A percentile compares a stretch with the other conserved stretches of the same genome.
These are phyloP conservation scores for Leccinum angustisporum DNA, from an alignment of 1,284 basidiomycete species.

Conservation along the genomic window DNA sequence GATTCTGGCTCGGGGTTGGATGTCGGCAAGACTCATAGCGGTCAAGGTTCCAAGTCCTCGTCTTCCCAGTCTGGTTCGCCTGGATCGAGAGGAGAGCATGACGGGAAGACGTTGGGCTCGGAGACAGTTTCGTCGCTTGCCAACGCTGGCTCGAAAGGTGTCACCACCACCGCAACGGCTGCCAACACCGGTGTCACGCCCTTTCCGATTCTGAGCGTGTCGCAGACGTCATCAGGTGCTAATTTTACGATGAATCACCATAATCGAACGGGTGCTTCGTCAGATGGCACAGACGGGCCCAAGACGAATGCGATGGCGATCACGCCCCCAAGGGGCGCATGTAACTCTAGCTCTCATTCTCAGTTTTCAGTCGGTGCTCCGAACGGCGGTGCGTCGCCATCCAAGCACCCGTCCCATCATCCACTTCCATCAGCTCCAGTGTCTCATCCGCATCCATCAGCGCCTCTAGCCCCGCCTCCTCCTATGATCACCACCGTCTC, in stretches of 20 bases:
- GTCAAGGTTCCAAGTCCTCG: neutral
- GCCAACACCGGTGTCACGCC: constrained; percentile 10
- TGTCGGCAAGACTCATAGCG: constrained; percentile 1
- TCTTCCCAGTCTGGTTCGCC: neutral
- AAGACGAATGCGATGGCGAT: constrained; percentile 9
- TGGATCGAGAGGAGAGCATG: constrained; percentile 3
- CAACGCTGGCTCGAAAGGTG: neutral
- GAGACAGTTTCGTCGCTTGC: constrained; percentile 1
- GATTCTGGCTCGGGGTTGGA: constrained; percentile 10
- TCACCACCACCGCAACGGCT: neutral
- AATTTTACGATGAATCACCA: neutral
- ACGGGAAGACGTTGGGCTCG: neutral
- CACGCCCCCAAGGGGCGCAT: constrained; percentile 5
- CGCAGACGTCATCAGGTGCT: constrained; percentile 1
- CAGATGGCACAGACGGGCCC: neutral
- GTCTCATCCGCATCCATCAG: constrained; percentile 5
- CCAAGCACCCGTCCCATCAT: constrained; percentile 2
- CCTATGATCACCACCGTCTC: constrained; percentile 17
- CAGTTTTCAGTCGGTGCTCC: neutral
- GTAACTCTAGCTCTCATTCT: neutral
- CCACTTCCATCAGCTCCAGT: constrained; percentile 16
- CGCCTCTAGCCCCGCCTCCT: constrained; percentile 3
- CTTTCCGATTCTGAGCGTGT: constrained; percentile 28
- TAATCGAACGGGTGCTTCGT: neutral
- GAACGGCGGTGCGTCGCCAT: constrained; percentile 9